Percentiles rank a stretch among this genome's conserved stretches.
Evolutionary conservation across 2,329 filamentous ascomycete species (phyloP).

Genomic region (Pestalotiopsis sp.): DNA sequence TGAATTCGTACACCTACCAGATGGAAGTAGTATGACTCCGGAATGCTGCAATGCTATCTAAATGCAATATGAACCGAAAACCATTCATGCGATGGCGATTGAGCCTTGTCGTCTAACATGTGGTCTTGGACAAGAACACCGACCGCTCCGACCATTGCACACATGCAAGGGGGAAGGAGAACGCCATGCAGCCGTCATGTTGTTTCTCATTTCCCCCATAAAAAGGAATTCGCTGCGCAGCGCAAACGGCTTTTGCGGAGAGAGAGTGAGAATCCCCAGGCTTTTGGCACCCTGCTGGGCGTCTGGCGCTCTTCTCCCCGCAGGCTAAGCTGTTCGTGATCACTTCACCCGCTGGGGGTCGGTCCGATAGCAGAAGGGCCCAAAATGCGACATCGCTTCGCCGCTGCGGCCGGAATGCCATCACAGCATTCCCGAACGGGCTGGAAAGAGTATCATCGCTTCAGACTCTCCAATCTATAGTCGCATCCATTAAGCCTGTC

Average conservation of each 20-base stretch:
- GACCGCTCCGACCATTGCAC: neutral
- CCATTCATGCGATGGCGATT: neutral
- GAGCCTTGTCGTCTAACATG: neutral
- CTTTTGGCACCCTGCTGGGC: neutral
- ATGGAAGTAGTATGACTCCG: too few relatives aligned
- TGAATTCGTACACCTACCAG: too few relatives aligned
- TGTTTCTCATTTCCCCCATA: neutral
- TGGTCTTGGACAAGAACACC: neutral
- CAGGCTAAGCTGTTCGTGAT: conserved; percentile 14
- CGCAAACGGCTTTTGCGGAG: conserved; percentile 2
- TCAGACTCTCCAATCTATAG: conserved; percentile 2
- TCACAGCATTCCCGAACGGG: neutral
- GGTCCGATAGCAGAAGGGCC: conserved; percentile 11
- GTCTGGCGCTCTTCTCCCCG: neutral
- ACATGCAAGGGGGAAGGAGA: neutral
- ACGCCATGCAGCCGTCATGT: neutral
- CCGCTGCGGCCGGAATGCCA: neutral
- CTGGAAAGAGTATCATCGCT: conserved; percentile 6
- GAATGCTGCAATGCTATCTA: neutral
- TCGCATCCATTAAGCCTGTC: conserved; percentile 4
- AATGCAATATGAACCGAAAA: neutral
- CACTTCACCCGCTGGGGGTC: conserved; percentile 8
- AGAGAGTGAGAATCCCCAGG: conserved; percentile 7
- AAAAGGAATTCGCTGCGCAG: neutral
- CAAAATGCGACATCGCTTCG: conserved; percentile 2